Evolutionary conservation across 768 basidiomycete species (phyloP).

Genomic region (Boletellus ananiceps): DNA sequence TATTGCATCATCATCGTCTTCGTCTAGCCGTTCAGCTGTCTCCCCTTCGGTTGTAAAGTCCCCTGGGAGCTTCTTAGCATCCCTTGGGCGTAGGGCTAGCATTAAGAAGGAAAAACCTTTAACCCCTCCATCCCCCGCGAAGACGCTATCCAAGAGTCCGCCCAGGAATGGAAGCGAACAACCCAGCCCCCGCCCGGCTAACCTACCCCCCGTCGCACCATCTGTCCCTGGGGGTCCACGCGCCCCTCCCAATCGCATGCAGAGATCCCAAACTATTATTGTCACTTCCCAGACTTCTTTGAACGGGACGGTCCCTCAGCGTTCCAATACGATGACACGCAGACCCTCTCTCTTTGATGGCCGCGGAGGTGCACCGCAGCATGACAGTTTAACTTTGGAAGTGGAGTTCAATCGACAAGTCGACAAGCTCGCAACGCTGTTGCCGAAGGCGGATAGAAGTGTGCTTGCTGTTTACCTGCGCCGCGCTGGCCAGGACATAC

Average conservation of each 20-base stretch:
- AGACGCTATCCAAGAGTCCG: conserved; percentile 36
- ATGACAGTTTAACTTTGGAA: conserved; percentile 7
- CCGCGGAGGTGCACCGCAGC: conserved; percentile 13
- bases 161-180: conserved; percentile 27
- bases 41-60: conserved; percentile 41
- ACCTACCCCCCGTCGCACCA: conserved; percentile 37
- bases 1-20: conserved; percentile 40
- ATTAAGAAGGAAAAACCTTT: conserved; percentile 35
- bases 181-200: conserved; percentile 27
- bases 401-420: conserved; percentile 63
- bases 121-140: conserved; percentile 31
- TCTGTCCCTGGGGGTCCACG: conserved; percentile 72
- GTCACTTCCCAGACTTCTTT: conserved; percentile 29
- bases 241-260: conserved; percentile 56
- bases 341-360: conserved; percentile 29
- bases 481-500: conserved; percentile 71
- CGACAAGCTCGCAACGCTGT: conserved; percentile 62
- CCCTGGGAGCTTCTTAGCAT: conserved; percentile 64
- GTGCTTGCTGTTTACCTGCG: conserved; percentile 69
- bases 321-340: conserved; percentile 28
- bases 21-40: conserved; percentile 43
- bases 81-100: conserved; percentile 69
- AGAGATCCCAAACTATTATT: conserved; percentile 66
- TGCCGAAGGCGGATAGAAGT: conserved; percentile 67
- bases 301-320: conserved; percentile 20